These are phyloP conservation scores for Aspergillus tanneri DNA, from an alignment of 2,329 filamentous ascomycete genomes.

Conservation along the genomic window DNA sequence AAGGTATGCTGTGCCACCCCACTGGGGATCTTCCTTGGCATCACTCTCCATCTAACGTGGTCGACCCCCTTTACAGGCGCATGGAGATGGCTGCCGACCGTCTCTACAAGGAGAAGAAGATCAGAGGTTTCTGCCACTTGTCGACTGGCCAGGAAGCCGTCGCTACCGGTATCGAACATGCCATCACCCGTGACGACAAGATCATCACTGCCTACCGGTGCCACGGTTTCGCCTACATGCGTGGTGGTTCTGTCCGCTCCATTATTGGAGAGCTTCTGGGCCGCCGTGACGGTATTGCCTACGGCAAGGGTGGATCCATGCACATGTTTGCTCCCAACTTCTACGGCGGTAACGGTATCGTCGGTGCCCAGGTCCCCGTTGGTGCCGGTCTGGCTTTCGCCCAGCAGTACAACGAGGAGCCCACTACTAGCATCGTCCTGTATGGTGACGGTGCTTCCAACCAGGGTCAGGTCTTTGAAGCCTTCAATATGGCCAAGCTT, in stretches of 20 bases:
- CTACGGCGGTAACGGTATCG: slow-evolving; percentile 98
- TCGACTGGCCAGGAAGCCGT: slow-evolving; percentile 98
- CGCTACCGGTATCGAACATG: slow-evolving; percentile 93
- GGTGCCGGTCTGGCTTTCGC: slow-evolving; percentile 96
- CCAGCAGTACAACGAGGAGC: slow-evolving; percentile 86
- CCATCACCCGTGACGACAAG: slow-evolving; percentile 86
- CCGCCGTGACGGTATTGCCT: slow-evolving; percentile 92
- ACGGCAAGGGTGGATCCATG: slow-evolving; percentile 99
- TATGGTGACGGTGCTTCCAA: slow-evolving; percentile 99
- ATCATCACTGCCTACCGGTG: slow-evolving; percentile 98
- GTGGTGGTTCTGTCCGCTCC: slow-evolving; percentile 81
- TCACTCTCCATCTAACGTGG: neutral
- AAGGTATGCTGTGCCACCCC: slow-evolving; percentile 61
- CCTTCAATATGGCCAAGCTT: slow-evolving; percentile 99
- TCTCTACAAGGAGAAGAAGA: slow-evolving; percentile 99
- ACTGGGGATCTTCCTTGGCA: neutral
- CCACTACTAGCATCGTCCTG: slow-evolving; percentile 82
- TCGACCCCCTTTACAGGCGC: slow-evolving; percentile 59
- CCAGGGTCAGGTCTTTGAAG: slow-evolving; percentile 99
- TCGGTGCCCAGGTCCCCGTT: slow-evolving; percentile 96
- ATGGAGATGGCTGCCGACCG: slow-evolving; percentile 99
- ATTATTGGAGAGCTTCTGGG: slow-evolving; percentile 96
- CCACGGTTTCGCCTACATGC: slow-evolving; percentile 98
- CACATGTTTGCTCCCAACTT: slow-evolving; percentile 99
- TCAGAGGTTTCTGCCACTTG: slow-evolving; percentile 98